Conservation (phyloP, 140 eudicot species). For the Erigeron philadelphicus region DNA sequence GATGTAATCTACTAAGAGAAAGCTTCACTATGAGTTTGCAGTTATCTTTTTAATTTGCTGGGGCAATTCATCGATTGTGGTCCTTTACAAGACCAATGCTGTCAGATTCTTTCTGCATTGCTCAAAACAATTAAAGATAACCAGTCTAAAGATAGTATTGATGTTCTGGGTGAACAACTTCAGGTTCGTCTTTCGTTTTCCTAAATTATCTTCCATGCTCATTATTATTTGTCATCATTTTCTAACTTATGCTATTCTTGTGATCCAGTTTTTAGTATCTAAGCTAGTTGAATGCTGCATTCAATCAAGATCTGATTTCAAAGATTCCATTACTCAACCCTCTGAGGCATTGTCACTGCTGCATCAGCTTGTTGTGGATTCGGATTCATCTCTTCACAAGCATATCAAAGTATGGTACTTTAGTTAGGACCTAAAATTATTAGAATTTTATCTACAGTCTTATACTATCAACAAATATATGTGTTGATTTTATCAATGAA, state of each 20-base stretch:
- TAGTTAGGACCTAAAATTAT: neutral
- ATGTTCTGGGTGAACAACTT: slow-evolving; percentile 85
- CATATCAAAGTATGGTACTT: slow-evolving; percentile 62
- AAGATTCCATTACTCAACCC: slow-evolving; percentile 38
- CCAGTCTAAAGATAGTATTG: slow-evolving; percentile 42
- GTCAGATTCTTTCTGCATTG: slow-evolving; percentile 60
- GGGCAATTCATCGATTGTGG: slow-evolving; percentile 62
- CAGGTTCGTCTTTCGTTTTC: slow-evolving; percentile 50
- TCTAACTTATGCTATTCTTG: slow-evolving; percentile 20
- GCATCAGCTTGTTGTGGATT: slow-evolving; percentile 63
- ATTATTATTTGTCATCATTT: slow-evolving; percentile 13
- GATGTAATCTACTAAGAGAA: slow-evolving; percentile 4
- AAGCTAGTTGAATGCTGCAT: slow-evolving; percentile 64
- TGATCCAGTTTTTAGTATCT: slow-evolving; percentile 69
- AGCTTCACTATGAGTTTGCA: slow-evolving; percentile 30
- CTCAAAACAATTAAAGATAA: slow-evolving; percentile 46
- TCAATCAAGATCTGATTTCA: slow-evolving; percentile 38
- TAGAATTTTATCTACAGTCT: slow-evolving; percentile 8
- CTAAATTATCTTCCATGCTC: neutral
- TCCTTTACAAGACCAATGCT: slow-evolving; percentile 78
- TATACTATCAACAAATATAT: neutral
- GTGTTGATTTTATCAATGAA: neutral
- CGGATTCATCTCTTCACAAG: slow-evolving; percentile 72
- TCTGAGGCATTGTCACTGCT: slow-evolving; percentile 60
- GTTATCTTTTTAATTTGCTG: slow-evolving; percentile 78